Percentiles rank a stretch among this genome's conserved stretches.
Conservation (phyloP, 495 filamentous ascomycete species). For the Neurospora sublineolata region DNA sequence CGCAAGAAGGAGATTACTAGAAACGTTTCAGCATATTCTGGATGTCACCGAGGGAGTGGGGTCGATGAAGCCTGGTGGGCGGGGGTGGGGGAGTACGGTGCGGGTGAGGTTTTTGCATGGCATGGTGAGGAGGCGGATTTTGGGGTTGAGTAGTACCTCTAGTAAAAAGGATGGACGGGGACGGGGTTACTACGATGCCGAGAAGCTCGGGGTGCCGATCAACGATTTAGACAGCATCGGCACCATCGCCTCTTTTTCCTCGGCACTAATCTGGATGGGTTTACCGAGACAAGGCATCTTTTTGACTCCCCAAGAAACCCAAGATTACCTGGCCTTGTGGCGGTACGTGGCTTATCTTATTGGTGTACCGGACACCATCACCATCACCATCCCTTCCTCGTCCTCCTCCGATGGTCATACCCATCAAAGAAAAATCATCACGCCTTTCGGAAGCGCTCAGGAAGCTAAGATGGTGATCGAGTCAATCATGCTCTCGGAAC, state of each 20-base stretch:
- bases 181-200: conserved; percentile 48
- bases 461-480: conserved; percentile 55
- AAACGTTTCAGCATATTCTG: conserved; percentile 67
- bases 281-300: conserved; percentile 65
- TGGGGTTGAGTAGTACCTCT: neutral
- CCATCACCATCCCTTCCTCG: too few relatives aligned
- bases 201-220: conserved; percentile 52
- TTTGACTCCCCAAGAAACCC: conserved; percentile 46
- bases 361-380: conserved; percentile 16
- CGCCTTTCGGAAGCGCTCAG: conserved; percentile 41
- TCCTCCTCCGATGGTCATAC: neutral
- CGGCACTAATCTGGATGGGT: conserved; percentile 53
- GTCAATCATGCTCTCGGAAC: conserved; percentile 47
- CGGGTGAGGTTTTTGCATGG: conserved; percentile 69
- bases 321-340: conserved; percentile 67
- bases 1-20: conserved; percentile 56
- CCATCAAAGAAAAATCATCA: conserved; percentile 39
- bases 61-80: conserved; percentile 57
- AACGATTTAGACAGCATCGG: conserved; percentile 64
- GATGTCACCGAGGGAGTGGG: conserved; percentile 55
- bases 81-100: conserved; percentile 54
- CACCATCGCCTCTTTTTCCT: conserved; percentile 59
- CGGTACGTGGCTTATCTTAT: conserved; percentile 61
- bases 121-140: conserved; percentile 45
- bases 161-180: neutral